Evolutionary conservation across 176 grass and related monocot species (phyloP).

Genomic region (Hyparrhenia diplandra): DNA sequence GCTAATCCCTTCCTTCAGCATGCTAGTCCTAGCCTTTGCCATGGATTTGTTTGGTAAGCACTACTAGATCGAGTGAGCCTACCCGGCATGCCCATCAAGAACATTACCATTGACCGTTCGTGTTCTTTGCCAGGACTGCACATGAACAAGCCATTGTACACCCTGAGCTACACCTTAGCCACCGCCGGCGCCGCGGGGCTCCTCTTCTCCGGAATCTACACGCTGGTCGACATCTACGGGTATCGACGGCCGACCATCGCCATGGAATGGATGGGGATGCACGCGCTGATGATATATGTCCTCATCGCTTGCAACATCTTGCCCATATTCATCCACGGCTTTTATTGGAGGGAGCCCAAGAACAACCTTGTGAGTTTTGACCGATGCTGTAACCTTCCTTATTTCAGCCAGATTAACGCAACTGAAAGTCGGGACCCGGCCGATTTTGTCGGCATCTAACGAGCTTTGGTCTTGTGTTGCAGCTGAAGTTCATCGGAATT

Average conservation of each 20-base stretch:
- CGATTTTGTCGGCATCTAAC: background rate
- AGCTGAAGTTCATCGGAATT: constrained; percentile 56
- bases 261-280: constrained; percentile 82
- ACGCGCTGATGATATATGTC: constrained; percentile 80
- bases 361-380: constrained; percentile 73
- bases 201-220: constrained; percentile 69
- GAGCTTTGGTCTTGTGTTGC: background rate
- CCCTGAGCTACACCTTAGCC: constrained; percentile 64
- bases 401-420: background rate
- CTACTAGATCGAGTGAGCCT: background rate
- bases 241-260: constrained; percentile 44
- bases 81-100: background rate
- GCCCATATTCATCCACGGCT: constrained; percentile 83
- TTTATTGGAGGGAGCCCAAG: constrained; percentile 79
- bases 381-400: background rate
- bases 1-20: constrained; percentile 69
- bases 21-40: constrained; percentile 60
- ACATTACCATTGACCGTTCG: background rate
- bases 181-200: constrained; percentile 76
- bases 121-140: constrained; percentile 50
- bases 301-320: constrained; percentile 84
- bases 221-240: constrained; percentile 73
- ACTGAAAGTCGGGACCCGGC: background rate
- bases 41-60: constrained; percentile 68
- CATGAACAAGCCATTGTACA: constrained; percentile 92